Evolutionary conservation across 2,329 filamentous ascomycete genomes (phyloP).

Genomic region (Pseudocercospora musae): DNA sequence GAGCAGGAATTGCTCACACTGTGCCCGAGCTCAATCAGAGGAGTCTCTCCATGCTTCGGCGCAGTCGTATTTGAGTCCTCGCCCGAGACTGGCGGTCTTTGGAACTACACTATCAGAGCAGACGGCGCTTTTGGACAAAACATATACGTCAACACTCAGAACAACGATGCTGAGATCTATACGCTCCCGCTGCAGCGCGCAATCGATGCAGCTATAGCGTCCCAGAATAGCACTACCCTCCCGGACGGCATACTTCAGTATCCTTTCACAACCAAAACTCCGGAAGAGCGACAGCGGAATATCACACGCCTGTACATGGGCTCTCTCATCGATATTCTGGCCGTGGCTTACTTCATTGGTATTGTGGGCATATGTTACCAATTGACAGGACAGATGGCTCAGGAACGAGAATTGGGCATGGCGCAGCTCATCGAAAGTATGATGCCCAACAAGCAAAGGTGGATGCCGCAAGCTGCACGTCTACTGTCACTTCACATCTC

Average conservation of each 20-base stretch:
- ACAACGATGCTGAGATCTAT: constrained; percentile 76
- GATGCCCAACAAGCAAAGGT: constrained; percentile 72
- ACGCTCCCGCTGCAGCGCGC: constrained; percentile 74
- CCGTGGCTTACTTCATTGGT: constrained; percentile 73
- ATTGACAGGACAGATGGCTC: constrained; percentile 78
- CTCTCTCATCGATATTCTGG: constrained; percentile 71
- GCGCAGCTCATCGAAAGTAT: constrained; percentile 86
- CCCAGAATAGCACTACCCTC: constrained; percentile 45
- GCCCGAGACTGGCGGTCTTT: constrained; percentile 63
- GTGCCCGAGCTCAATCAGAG: constrained; percentile 57
- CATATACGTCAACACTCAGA: constrained; percentile 61
- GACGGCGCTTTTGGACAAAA: constrained; percentile 67
- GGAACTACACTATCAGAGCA: constrained; percentile 83
- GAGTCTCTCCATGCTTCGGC: constrained; percentile 68
- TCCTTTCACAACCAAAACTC: constrained; percentile 70
- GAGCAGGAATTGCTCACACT: constrained; percentile 58
- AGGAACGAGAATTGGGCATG: constrained; percentile 82
- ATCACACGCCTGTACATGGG: constrained; percentile 70
- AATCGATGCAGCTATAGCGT: constrained; percentile 70
- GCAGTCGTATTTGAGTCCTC: constrained; percentile 74
- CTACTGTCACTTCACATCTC: constrained; percentile 75
- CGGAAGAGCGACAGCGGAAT: constrained; percentile 61
- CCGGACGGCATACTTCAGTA: constrained; percentile 57
- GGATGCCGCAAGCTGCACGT: constrained; percentile 75
- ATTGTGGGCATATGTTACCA: constrained; percentile 84